Conservation (phyloP, 225 moss, liverwort and hornwort species). For the Sphagnum contortum region DNA sequence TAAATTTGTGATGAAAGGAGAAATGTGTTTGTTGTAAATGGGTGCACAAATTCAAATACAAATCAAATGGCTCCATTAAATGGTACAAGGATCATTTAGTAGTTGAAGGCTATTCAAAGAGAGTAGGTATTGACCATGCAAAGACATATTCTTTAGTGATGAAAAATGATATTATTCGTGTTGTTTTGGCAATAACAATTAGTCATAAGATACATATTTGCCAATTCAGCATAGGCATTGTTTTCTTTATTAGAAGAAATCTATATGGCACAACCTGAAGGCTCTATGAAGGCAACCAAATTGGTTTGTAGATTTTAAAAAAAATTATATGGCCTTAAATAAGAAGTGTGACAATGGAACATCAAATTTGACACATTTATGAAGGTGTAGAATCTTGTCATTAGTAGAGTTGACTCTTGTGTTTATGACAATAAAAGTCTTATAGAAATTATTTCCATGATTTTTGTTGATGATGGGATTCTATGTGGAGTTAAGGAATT, state of each 20-base stretch:
- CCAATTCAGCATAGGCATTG: no score
- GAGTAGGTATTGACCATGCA: neutral
- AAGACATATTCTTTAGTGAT: neutral
- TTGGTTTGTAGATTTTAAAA: neutral
- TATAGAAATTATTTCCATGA: no score
- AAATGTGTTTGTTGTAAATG: neutral
- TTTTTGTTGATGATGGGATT: no score
- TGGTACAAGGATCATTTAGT: neutral
- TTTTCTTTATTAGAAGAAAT: no score
- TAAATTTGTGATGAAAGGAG: no score
- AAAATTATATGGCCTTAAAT: neutral
- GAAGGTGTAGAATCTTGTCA: no score
- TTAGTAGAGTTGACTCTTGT: no score
- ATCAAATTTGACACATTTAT: no score
- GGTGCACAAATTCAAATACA: neutral
- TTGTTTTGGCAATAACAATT: neutral
- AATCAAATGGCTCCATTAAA: neutral
- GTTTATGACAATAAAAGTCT: no score
- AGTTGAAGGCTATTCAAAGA: neutral
- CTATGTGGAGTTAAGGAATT: no score
- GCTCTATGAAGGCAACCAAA: neutral
- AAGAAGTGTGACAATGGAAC: neutral
- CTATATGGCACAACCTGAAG: neutral
- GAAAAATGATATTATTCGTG: neutral
- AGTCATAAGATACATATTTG: no score